Percentiles rank a stretch among this genome's conserved stretches.
Conservation (phyloP, 176 grass and related monocot species). For the Alopecurus myosuroides region DNA sequence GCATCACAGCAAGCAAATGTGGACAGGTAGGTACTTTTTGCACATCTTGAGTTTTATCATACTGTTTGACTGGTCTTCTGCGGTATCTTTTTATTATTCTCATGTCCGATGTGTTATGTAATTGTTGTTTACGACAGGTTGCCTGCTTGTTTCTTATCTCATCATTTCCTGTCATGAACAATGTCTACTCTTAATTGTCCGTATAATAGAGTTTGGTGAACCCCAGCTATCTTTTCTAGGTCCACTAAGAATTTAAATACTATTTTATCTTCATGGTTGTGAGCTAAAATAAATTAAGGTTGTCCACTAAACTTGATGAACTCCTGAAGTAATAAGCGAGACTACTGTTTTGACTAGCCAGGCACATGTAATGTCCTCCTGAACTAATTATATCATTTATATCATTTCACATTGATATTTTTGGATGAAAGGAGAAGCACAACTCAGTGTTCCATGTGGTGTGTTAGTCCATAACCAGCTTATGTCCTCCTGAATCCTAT, state of each 20-base stretch:
- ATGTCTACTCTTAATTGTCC: neutral
- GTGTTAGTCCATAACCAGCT: neutral
- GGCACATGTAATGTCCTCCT: neutral
- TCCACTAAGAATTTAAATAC: neutral
- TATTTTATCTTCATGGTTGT: neutral
- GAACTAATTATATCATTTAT: neutral
- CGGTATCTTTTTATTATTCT: neutral
- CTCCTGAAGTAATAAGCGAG: neutral
- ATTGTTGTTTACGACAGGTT: neutral
- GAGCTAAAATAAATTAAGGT: neutral
- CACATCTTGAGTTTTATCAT: constrained; percentile 3
- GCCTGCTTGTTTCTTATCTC: neutral
- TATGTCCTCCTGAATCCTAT: neutral
- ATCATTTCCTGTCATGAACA: neutral
- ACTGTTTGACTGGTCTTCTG: neutral
- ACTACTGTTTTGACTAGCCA: neutral
- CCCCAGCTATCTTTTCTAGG: neutral
- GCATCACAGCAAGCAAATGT: constrained; percentile 82
- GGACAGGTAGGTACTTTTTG: constrained; percentile 54
- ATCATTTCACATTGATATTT: neutral
- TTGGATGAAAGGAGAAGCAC: neutral
- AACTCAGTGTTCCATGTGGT: neutral
- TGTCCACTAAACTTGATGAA: neutral
- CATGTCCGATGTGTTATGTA: neutral
- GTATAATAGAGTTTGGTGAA: neutral